Base-by-base conservation (phyloP, 805 yeast genomes). In the Brettanomyces sp. region DNA sequence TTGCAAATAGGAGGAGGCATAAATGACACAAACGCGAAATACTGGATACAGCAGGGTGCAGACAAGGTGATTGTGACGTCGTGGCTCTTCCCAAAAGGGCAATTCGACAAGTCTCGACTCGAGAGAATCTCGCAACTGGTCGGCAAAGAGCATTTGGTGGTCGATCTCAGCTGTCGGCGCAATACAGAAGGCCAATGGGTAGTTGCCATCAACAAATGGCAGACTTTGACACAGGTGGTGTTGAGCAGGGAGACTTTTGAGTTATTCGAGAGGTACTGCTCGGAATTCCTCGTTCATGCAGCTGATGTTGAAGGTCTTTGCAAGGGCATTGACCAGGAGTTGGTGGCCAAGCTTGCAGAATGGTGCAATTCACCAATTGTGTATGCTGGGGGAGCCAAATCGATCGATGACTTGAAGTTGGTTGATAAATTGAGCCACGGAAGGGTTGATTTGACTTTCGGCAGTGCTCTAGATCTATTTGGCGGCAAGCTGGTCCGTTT, bases 141-240 rank as follows among this genome's bases (percentile, higher is more conserved):
- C 18, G 95, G 95, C 0, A 77, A 73, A 45, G 69, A 70, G 3
- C 68, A 74, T 39, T 65, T 93, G n/a, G 90, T 93, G 7, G 82
- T 93, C 39, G 99, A 93, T 62, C 71, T 93, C 56, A 87, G 96
- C 60, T 91, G 98, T 62, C 74, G 95, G 49, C 37, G 45, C 12
- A 44, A 37, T 9, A 64, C 67, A 14, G 58, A 57, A 5, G 65
- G 61, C 2, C 62, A 69, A 40, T 93, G 99, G 99, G 74, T 83
- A 34, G 99, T 93, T n/a, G 96, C 98, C 2, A 93, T 89, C 80
- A 90, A 93, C 65, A 85, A 89, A 64, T 93, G 99, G 99, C 97
- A 90, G 62, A 85, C 90, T 0, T 64, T 90, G 28, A 93, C 99
- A 0, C 73, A 73, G 36, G 72, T 80, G 40, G 73, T 67, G 46